Evolutionary conservation across 23 red algal genomes (phyloP).

Genomic region (Agarophyton chilense): DNA sequence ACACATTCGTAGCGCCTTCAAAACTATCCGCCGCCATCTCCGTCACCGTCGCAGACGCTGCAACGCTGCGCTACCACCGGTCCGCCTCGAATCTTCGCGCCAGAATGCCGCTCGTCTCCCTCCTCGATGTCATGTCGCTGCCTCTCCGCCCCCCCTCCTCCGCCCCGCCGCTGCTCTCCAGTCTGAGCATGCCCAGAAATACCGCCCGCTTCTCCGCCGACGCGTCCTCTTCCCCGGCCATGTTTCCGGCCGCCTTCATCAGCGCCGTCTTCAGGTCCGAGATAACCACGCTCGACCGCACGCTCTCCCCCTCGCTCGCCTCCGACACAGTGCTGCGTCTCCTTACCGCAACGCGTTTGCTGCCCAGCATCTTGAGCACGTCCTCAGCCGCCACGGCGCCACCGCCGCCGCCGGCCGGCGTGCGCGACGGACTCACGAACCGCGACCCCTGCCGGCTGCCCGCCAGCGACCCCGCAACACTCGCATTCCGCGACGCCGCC

Average conservation of each 20-base stretch:
- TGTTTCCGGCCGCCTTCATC: conserved; percentile 60
- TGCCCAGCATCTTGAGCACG: background rate
- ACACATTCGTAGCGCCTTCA: no score
- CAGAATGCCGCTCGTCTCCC: background rate
- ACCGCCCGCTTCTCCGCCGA: background rate
- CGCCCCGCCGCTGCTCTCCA: background rate
- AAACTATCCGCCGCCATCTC: no score
- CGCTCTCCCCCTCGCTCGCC: background rate
- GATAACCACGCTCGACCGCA: conserved; percentile 2
- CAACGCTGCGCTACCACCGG: background rate
- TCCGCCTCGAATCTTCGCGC: background rate
- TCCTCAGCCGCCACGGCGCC: background rate
- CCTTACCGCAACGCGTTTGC: background rate
- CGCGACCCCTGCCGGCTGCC: conserved; percentile 16
- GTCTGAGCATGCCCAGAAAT: conserved; percentile 18
- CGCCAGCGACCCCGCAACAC: background rate
- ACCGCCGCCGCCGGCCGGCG: conserved; percentile 23
- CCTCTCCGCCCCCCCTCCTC: background rate
- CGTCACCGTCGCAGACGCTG: no score
- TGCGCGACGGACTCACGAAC: conserved; percentile 30
- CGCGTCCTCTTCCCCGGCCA: conserved; percentile 31
- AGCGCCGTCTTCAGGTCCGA: conserved; percentile 53
- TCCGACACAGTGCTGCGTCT: background rate
- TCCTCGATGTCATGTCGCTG: conserved; percentile 7
- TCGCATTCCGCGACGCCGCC: conserved; percentile 24